These are phyloP conservation scores for Colletotrichum sojae DNA, from an alignment of 2,329 filamentous ascomycete genomes.

Conservation along the genomic window DNA sequence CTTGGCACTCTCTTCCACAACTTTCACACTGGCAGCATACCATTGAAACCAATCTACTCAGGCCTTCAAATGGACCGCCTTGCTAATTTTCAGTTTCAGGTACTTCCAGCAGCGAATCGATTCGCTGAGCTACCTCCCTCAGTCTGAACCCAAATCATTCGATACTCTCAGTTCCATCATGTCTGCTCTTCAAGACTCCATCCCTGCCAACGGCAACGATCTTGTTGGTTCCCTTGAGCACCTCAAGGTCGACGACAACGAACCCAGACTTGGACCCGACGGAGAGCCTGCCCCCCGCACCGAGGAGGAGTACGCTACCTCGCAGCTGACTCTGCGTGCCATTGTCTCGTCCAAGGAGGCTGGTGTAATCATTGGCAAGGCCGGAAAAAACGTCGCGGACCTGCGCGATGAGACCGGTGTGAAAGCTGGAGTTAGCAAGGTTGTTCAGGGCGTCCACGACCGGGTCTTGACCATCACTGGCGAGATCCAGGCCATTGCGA, in stretches of 20 bases:
- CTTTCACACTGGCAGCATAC: neutral
- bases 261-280: conserved; percentile 75
- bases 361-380: conserved; percentile 98
- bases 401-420: conserved; percentile 97
- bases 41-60: neutral
- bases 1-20: neutral
- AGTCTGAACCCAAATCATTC: conserved; percentile 18
- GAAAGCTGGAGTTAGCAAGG: conserved; percentile 98
- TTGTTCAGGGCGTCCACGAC: conserved; percentile 97
- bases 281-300: conserved; percentile 89
- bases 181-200: conserved; percentile 73
- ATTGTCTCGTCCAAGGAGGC: conserved; percentile 99
- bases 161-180: conserved; percentile 57
- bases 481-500: conserved; percentile 87
- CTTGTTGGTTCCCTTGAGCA: conserved; percentile 74
- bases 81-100: conserved; percentile 1
- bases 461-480: conserved; percentile 97
- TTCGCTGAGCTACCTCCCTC: neutral
- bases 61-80: neutral
- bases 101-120: neutral
- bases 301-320: conserved; percentile 95
- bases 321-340: conserved; percentile 93
- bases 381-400: conserved; percentile 97
- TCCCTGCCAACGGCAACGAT: conserved; percentile 72
- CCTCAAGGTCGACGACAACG: conserved; percentile 75